A percentile compares a stretch with the other conserved stretches of the same genome.
These are phyloP conservation scores for Clonostachys sp. DNA, from an alignment of 2,329 filamentous ascomycete species.

Conservation along the genomic window DNA sequence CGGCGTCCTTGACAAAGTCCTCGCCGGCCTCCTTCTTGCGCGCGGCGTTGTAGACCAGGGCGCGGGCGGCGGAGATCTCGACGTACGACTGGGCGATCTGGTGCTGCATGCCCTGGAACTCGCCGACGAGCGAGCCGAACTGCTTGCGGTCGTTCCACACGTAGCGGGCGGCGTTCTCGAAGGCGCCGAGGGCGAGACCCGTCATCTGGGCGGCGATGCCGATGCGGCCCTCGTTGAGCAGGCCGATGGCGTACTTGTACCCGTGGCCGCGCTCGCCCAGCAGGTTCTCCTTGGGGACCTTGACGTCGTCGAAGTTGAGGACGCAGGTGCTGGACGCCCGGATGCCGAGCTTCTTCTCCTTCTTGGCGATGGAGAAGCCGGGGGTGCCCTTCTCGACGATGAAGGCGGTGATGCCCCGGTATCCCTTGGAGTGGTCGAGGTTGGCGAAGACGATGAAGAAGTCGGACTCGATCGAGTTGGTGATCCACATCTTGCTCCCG, in stretches of 20 bases:
- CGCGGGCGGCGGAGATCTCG: constrained; percentile 86
- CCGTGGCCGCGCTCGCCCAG: constrained; percentile 86
- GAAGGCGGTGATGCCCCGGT: constrained; percentile 96
- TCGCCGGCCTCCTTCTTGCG: constrained; percentile 97
- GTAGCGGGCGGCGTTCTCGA: constrained; percentile 88
- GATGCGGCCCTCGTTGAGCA: constrained; percentile 95
- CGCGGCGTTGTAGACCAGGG: constrained; percentile 91
- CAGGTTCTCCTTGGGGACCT: constrained; percentile 82
- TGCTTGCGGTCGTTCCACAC: constrained; percentile 98
- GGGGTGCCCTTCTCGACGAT: constrained; percentile 85
- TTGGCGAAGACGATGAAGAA: constrained; percentile 99
- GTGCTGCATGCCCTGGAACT: constrained; percentile 99
- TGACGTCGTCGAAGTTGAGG: constrained; percentile 94
- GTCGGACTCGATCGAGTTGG: constrained; percentile 87
- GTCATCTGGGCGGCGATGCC: constrained; percentile 99
- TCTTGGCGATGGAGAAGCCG: constrained; percentile 95
- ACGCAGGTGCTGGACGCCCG: constrained; percentile 94
- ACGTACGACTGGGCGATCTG: constrained; percentile 95
- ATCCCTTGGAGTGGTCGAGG: constrained; percentile 84
- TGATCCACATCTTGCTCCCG: constrained; percentile 99
- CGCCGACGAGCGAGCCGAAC: constrained; percentile 87
- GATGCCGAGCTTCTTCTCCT: constrained; percentile 99
- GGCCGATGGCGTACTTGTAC: constrained; percentile 94
- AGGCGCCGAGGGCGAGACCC: constrained; percentile 87
- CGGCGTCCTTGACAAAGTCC: constrained; percentile 91